Conservation (phyloP, 2,329 filamentous ascomycete genomes). For the Venturia nashicola region DNA sequence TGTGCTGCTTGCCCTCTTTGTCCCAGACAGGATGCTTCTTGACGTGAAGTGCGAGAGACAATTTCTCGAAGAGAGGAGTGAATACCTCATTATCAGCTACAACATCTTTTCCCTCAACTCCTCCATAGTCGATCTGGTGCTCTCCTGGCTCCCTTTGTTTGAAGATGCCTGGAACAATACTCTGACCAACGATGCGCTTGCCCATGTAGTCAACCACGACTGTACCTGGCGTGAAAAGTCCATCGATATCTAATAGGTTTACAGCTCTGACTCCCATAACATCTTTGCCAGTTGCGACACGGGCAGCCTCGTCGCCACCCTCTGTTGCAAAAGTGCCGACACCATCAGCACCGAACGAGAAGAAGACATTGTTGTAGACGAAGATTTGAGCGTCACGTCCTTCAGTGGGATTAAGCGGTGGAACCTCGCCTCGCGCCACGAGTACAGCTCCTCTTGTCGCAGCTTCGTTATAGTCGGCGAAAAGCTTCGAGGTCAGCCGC, state of each 20-base stretch:
- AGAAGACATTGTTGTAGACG: conserved; percentile 99
- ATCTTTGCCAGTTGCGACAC: conserved; percentile 93
- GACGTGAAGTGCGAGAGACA: conserved; percentile 80
- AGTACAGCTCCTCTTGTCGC: conserved; percentile 84
- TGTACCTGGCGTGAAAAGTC: conserved; percentile 88
- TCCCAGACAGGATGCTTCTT: conserved; percentile 98
- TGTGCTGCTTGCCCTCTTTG: conserved; percentile 81
- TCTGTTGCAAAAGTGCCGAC: conserved; percentile 95
- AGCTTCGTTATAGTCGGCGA: conserved; percentile 94
- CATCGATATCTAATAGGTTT: conserved; percentile 92
- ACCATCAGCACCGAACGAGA: conserved; percentile 94
- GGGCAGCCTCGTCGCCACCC: conserved; percentile 89
- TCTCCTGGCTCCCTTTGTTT: conserved; percentile 95
- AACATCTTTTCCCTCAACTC: conserved; percentile 91
- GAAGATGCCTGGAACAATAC: conserved; percentile 97
- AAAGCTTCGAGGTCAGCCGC: conserved; percentile 85
- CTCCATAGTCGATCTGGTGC: conserved; percentile 98
- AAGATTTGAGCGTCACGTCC: conserved; percentile 90
- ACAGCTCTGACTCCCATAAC: conserved; percentile 88
- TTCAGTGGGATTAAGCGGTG: conserved; percentile 90
- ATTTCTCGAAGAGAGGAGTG: conserved; percentile 69
- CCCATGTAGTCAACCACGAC: conserved; percentile 95
- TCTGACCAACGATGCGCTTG: conserved; percentile 93
- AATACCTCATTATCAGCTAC: conserved; percentile 87
- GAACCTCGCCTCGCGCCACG: conserved; percentile 84